Evolutionary conservation across 495 filamentous ascomycete genomes (phyloP).

Genomic region (Penicillium cinerascens): DNA sequence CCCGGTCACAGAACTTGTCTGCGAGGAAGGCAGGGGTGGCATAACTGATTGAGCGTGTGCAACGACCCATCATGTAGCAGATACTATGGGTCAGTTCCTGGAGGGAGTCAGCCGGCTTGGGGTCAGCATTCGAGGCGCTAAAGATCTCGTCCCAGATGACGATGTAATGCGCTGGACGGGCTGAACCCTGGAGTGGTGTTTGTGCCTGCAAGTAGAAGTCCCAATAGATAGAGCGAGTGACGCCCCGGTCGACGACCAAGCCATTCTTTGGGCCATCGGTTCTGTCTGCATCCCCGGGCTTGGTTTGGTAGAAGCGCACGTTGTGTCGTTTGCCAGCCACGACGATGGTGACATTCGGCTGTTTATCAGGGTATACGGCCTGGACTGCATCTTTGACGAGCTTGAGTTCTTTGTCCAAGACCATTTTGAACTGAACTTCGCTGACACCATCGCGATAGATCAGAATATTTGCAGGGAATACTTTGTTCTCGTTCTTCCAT

Average conservation of each 20-base stretch:
- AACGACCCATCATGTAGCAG: conserved; percentile 71
- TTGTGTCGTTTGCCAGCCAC: conserved; percentile 81
- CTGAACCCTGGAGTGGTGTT: conserved; percentile 74
- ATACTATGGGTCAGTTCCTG: conserved; percentile 65
- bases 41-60: conserved; percentile 71
- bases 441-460: conserved; percentile 86
- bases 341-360: conserved; percentile 43
- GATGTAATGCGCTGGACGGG: conserved; percentile 68
- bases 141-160: conserved; percentile 71
- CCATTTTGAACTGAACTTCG: conserved; percentile 66
- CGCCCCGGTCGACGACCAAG: conserved; percentile 70
- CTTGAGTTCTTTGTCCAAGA: conserved; percentile 51
- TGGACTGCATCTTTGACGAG: conserved; percentile 54
- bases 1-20: conserved; percentile 68
- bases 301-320: conserved; percentile 70
- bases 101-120: conserved; percentile 49
- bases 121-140: conserved; percentile 5
- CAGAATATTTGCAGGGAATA: conserved; percentile 64
- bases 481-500: conserved; percentile 52
- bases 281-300: conserved; percentile 36
- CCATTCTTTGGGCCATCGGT: conserved; percentile 55
- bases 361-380: conserved; percentile 37
- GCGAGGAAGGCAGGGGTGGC: conserved; percentile 73
- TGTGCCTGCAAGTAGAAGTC: conserved; percentile 86
- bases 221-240: conserved; percentile 65